These are phyloP conservation scores for Taxillus chinensis DNA, from an alignment of 164 flowering plant genomes.

Conservation along the genomic window DNA sequence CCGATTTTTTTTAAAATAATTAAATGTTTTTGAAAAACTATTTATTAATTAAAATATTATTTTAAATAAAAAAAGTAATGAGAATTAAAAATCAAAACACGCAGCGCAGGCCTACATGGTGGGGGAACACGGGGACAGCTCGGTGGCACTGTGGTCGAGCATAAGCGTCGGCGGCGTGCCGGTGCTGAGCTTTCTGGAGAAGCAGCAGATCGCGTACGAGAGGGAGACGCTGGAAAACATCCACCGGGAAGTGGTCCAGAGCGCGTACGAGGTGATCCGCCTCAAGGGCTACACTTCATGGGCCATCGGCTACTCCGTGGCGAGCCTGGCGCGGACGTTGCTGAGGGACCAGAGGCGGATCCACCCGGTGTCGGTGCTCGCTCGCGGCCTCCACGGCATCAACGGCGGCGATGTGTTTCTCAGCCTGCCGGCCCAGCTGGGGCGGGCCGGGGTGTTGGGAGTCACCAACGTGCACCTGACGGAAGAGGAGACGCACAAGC, in stretches of 20 bases:
- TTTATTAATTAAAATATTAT: too few relatives aligned
- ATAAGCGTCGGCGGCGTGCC: conserved; percentile 82
- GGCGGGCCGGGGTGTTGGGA: conserved; percentile 51
- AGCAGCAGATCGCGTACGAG: conserved; percentile 51
- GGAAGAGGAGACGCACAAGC: conserved; percentile 44
- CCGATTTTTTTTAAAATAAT: too few relatives aligned
- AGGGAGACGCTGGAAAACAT: conserved; percentile 54
- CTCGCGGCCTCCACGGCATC: conserved; percentile 56
- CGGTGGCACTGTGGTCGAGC: conserved; percentile 90
- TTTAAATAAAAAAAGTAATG: too few relatives aligned
- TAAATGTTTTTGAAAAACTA: too few relatives aligned
- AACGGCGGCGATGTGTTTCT: conserved; percentile 61
- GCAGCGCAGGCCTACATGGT: conserved; percentile 77
- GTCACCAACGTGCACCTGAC: conserved; percentile 55
- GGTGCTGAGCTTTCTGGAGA: conserved; percentile 51
- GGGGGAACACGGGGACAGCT: conserved; percentile 84
- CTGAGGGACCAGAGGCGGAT: conserved; percentile 60
- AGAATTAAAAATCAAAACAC: too few relatives aligned
- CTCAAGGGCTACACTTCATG: conserved; percentile 84
- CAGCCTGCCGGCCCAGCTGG: conserved; percentile 75
- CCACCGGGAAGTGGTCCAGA: conserved; percentile 49
- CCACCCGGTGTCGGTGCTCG: conserved; percentile 68
- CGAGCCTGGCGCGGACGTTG: conserved; percentile 48
- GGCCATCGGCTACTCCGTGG: conserved; percentile 82
- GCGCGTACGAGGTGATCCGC: conserved; percentile 71